Evolutionary conservation across 805 yeast species (phyloP).

Genomic region (Saturnispora kantuleensis): DNA sequence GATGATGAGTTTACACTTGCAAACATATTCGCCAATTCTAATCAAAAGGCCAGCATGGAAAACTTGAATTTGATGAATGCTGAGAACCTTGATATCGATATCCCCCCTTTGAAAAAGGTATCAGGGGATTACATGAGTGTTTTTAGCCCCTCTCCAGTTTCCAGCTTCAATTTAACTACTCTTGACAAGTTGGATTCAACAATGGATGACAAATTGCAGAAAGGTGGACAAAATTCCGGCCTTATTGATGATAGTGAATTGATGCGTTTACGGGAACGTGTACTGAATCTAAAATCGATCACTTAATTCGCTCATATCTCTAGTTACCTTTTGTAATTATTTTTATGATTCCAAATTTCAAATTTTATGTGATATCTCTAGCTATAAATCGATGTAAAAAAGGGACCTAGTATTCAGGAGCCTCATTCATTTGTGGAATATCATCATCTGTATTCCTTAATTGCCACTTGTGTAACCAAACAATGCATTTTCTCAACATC

Average conservation of each 20-base stretch:
- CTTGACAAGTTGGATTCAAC: conserved; percentile 1
- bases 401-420: conserved; percentile 7
- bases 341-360: neutral
- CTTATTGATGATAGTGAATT: conserved; percentile 23
- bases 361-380: too few relatives aligned
- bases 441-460: conserved; percentile 16
- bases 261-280: conserved; percentile 22
- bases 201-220: neutral
- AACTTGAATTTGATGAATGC: neutral
- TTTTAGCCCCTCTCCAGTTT: conserved; percentile 1
- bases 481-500: conserved; percentile 24
- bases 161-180: neutral
- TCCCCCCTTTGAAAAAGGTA: neutral
- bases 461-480: conserved; percentile 26
- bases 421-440: conserved; percentile 11
- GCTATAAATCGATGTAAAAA: neutral
- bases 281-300: conserved; percentile 22
- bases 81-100: conserved; percentile 2
- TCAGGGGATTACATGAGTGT: neutral
- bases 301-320: neutral
- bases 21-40: neutral
- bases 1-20: neutral
- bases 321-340: neutral
- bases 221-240: too few relatives aligned
- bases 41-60: neutral